phyloP scores from a whole-genome alignment of 2,329 filamentous ascomycete genomes.

The Teratosphaeria epicoccoides region DNA sequence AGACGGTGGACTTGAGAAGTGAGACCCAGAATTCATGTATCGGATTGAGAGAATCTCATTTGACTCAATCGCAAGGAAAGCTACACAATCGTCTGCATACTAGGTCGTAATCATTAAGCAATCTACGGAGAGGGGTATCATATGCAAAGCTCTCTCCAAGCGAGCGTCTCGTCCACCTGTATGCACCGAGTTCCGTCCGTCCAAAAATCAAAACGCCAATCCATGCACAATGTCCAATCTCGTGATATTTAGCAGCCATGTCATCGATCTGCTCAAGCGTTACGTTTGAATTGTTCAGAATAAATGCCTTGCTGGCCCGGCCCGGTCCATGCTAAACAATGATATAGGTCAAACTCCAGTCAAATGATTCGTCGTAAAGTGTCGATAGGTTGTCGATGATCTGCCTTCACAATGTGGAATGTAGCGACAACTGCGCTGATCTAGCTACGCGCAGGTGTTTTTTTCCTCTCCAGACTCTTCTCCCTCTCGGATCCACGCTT shows the following conservation, averaged over 20 bases:
- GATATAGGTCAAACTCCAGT: neutral
- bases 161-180: neutral
- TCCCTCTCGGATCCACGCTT: neutral
- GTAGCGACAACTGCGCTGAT: neutral
- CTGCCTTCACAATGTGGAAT: neutral
- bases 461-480: neutral
- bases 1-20: neutral
- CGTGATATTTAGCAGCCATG: neutral
- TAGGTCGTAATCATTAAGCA: neutral
- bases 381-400: neutral
- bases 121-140: slow-evolving; percentile 5
- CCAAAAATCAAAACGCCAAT: neutral
- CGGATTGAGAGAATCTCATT: too few relatives aligned
- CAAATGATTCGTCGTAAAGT: neutral
- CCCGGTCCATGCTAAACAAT: neutral
- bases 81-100: neutral
- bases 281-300: neutral
- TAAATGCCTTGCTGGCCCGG: neutral
- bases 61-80: neutral
- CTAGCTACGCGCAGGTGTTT: neutral
- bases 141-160: slow-evolving; percentile 1
- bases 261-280: neutral
- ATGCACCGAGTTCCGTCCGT: neutral
- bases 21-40: too few relatives aligned
- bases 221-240: neutral